A percentile compares a stretch with the other conserved stretches of the same genome.
Conservation (phyloP, 805 yeast genomes). For the Saturnispora gosingensis region DNA sequence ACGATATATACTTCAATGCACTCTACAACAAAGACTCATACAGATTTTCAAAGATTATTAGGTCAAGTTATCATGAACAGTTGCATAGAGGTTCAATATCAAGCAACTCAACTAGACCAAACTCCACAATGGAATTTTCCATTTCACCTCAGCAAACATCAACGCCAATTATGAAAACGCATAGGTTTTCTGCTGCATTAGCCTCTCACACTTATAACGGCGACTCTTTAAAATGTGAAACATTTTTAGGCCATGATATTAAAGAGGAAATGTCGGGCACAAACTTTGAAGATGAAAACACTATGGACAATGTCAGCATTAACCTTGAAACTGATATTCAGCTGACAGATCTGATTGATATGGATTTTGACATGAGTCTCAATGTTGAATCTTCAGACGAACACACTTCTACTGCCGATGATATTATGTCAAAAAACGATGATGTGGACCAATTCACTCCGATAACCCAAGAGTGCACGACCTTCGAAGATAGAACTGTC, state of each 20-base stretch:
- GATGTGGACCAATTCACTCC: background rate
- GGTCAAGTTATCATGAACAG: conserved; percentile 3
- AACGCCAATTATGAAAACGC: background rate
- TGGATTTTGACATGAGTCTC: conserved; percentile 5
- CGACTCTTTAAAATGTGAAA: no score
- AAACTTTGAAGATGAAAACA: background rate
- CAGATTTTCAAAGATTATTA: background rate
- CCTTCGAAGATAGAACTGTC: background rate
- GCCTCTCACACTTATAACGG: background rate
- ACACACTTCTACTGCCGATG: background rate
- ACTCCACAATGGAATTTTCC: background rate
- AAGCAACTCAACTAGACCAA: background rate
- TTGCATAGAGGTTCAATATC: background rate
- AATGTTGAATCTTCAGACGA: background rate
- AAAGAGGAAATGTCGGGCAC: background rate
- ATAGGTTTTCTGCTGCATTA: background rate
- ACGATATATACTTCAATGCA: background rate
- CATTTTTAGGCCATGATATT: background rate
- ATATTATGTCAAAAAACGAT: background rate
- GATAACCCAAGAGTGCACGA: background rate
- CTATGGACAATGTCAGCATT: background rate
- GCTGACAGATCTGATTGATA: conserved; percentile 4
- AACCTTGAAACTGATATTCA: background rate
- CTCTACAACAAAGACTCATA: conserved; percentile 5
- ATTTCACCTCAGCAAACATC: background rate